Evolutionary conservation across 768 basidiomycete genomes (phyloP).

Genomic region (Lepiota brunneoincarnata): DNA sequence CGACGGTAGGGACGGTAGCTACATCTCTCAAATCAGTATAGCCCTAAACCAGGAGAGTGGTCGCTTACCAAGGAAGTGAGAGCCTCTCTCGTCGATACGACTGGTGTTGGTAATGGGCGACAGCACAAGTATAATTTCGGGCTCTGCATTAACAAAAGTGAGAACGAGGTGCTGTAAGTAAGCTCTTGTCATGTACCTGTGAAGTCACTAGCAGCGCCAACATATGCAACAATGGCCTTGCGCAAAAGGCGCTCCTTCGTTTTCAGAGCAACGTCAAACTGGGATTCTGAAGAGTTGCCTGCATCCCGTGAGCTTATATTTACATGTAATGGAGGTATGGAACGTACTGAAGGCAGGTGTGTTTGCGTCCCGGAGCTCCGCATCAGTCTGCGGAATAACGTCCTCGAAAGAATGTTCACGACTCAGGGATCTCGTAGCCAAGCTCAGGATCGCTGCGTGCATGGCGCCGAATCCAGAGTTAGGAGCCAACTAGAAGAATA

Average conservation of each 20-base stretch:
- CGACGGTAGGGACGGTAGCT: conserved; percentile 78
- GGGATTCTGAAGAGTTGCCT: conserved; percentile 54
- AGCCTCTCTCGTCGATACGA: conserved; percentile 52
- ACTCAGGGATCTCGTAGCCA: conserved; percentile 72
- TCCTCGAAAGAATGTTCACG: conserved; percentile 53
- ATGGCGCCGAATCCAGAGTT: conserved; percentile 83
- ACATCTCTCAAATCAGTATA: background rate
- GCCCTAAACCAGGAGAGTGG: background rate
- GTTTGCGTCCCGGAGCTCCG: conserved; percentile 56
- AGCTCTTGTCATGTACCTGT: conserved; percentile 40
- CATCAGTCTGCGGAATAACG: conserved; percentile 64
- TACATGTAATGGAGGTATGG: background rate
- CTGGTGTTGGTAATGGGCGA: conserved; percentile 63
- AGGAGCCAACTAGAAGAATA: conserved; percentile 42
- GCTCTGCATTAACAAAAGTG: conserved; percentile 39
- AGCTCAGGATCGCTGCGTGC: conserved; percentile 72
- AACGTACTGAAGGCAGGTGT: conserved; percentile 52
- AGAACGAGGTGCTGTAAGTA: background rate
- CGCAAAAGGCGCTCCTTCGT: conserved; percentile 56
- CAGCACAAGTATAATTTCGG: conserved; percentile 68
- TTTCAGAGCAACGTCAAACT: conserved; percentile 57
- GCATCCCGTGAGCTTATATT: background rate
- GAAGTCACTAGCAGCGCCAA: conserved; percentile 71
- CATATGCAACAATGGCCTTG: conserved; percentile 62
- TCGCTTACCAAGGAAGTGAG: conserved; percentile 57